Conservation (phyloP, 2,329 filamentous ascomycete genomes). For the Colletotrichum abscissum region DNA sequence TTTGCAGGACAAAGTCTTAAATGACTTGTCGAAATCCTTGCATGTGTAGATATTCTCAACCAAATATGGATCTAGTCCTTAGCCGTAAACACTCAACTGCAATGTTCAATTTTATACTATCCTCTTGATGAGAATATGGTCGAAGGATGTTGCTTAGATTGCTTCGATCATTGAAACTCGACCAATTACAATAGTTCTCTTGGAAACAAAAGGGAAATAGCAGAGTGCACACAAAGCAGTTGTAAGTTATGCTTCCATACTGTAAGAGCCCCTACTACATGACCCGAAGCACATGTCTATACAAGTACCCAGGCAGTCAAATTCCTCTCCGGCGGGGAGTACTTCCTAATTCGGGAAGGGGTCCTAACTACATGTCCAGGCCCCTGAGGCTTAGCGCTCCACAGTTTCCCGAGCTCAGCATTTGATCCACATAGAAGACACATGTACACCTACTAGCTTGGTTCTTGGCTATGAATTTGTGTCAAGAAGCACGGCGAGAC, state of each 20-base stretch:
- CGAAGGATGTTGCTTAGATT: too few species aligned
- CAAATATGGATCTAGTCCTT: background rate
- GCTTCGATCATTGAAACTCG: too few species aligned
- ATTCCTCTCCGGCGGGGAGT: background rate
- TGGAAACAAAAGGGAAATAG: too few species aligned
- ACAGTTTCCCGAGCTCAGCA: background rate
- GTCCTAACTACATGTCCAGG: background rate
- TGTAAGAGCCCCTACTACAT: too few species aligned
- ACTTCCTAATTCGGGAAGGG: background rate
- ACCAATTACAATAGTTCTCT: too few species aligned
- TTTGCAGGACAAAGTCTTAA: background rate
- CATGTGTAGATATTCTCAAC: background rate
- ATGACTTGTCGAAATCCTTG: background rate
- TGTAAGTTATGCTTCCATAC: too few species aligned
- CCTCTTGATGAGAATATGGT: too few species aligned
- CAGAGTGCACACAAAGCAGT: too few species aligned
- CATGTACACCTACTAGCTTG: background rate
- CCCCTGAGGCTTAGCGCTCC: background rate
- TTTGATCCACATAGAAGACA: background rate
- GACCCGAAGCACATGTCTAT: background rate
- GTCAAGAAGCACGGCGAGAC: background rate
- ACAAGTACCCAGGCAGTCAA: background rate
- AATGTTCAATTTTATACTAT: too few species aligned
- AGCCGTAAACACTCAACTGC: background rate
- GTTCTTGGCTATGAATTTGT: background rate